phyloP scores from a whole-genome alignment of 1,284 basidiomycete species.

The Gomphus bonarii region DNA sequence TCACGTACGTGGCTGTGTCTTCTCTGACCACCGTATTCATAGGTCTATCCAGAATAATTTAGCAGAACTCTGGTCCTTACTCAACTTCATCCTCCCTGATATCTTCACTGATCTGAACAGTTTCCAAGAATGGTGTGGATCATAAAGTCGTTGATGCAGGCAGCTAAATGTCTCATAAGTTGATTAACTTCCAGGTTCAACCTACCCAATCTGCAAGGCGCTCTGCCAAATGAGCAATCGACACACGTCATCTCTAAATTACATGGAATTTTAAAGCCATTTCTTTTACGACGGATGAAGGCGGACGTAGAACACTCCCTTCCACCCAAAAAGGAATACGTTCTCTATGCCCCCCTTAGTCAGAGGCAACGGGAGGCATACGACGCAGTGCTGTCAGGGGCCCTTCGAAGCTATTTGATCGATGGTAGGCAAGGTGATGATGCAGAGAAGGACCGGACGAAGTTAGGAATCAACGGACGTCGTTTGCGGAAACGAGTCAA shows the following conservation, averaged over 20 bases:
- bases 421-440: constrained; percentile 25
- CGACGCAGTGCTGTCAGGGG: constrained; percentile 63
- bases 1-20: constrained; percentile 45
- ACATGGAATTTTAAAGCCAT: constrained; percentile 89
- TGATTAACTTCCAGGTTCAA: constrained; percentile 48
- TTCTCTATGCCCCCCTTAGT: constrained; percentile 86
- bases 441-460: constrained; percentile 15
- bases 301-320: constrained; percentile 81
- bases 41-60: constrained; percentile 72
- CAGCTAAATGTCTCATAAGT: constrained; percentile 5
- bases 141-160: background rate
- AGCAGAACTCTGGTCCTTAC: constrained; percentile 85
- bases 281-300: constrained; percentile 89
- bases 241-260: constrained; percentile 68
- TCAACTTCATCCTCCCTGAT: constrained; percentile 91
- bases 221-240: constrained; percentile 49
- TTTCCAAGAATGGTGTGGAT: constrained; percentile 77
- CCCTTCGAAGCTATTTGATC: constrained; percentile 58
- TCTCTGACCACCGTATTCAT: background rate
- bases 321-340: constrained; percentile 91
- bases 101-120: constrained; percentile 86
- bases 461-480: constrained; percentile 17
- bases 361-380: constrained; percentile 77
- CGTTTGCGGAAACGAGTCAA: constrained; percentile 15
- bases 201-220: constrained; percentile 50